phyloP scores from a whole-genome alignment of 2,329 filamentous ascomycete genomes.

The Epichloe festucae region DNA sequence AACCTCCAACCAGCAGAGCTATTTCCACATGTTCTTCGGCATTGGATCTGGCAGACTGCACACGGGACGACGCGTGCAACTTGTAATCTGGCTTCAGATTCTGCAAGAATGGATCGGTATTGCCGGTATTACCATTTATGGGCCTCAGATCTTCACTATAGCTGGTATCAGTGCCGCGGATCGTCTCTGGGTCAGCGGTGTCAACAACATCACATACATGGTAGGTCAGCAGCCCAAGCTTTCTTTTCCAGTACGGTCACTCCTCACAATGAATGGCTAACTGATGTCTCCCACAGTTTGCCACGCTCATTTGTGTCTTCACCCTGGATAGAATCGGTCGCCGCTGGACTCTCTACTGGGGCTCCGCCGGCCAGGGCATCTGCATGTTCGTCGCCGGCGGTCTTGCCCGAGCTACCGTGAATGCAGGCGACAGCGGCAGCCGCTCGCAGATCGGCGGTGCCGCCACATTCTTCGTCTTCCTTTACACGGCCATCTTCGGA shows the following conservation, averaged over 20 bases:
- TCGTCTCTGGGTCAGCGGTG: constrained; percentile 49
- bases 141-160: constrained; percentile 48
- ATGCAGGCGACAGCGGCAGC: constrained; percentile 28
- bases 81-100: constrained; percentile 60
- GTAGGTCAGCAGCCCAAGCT: constrained; percentile 1
- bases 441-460: constrained; percentile 44
- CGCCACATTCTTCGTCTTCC: constrained; percentile 57
- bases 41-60: constrained; percentile 53
- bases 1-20: constrained; percentile 42
- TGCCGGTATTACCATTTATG: constrained; percentile 52
- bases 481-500: constrained; percentile 29
- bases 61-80: constrained; percentile 52
- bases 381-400: constrained; percentile 56
- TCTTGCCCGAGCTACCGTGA: constrained; percentile 38
- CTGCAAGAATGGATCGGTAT: constrained; percentile 61
- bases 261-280: not conserved
- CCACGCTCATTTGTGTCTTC: constrained; percentile 56
- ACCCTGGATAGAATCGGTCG: constrained; percentile 57
- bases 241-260: not conserved
- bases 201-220: constrained; percentile 40
- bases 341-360: constrained; percentile 58
- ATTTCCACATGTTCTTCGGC: constrained; percentile 54
- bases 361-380: constrained; percentile 48
- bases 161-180: constrained; percentile 50
- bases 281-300: constrained; percentile 24